These are phyloP conservation scores for Chlamydomonas schloesseri DNA, from an alignment of 139 green algal species.

Conservation along the genomic window DNA sequence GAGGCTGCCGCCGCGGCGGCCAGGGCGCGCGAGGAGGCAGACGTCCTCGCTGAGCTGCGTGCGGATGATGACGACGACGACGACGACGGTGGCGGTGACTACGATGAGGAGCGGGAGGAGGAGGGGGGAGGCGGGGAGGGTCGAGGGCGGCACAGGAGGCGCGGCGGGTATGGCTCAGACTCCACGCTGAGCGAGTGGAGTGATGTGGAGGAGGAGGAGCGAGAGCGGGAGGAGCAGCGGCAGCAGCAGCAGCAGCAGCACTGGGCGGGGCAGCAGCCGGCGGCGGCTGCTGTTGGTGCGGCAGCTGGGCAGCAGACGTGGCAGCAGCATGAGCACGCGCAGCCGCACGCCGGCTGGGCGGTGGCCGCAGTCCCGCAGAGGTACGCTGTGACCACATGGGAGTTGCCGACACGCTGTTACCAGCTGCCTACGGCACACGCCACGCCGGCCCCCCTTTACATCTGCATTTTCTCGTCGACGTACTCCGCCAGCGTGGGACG, in stretches of 20 bases:
- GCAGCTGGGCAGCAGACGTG: neutral
- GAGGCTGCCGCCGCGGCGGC: neutral
- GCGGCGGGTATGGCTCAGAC: neutral
- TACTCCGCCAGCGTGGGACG: too few relatives aligned
- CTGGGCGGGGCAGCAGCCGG: neutral
- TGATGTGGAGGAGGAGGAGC: neutral
- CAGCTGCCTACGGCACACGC: too few relatives aligned
- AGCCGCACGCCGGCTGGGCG: neutral
- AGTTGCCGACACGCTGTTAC: too few relatives aligned
- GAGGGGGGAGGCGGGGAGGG: neutral
- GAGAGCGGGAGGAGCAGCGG: neutral
- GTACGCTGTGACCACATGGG: too few relatives aligned
- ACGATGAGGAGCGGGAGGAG: neutral
- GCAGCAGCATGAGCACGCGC: neutral
- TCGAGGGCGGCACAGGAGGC: too few relatives aligned
- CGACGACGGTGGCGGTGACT: neutral
- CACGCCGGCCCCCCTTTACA: too few relatives aligned
- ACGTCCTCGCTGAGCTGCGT: neutral
- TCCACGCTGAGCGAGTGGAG: slow-evolving; percentile 24
- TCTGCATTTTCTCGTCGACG: too few relatives aligned
- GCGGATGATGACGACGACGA: neutral
- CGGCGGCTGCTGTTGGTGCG: neutral
- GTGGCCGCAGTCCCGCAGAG: too few relatives aligned
- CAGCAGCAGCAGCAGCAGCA: neutral
- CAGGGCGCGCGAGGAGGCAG: neutral